These are phyloP conservation scores for Lophium mytilinum DNA, from an alignment of 495 filamentous ascomycete species.

Conservation along the genomic window DNA sequence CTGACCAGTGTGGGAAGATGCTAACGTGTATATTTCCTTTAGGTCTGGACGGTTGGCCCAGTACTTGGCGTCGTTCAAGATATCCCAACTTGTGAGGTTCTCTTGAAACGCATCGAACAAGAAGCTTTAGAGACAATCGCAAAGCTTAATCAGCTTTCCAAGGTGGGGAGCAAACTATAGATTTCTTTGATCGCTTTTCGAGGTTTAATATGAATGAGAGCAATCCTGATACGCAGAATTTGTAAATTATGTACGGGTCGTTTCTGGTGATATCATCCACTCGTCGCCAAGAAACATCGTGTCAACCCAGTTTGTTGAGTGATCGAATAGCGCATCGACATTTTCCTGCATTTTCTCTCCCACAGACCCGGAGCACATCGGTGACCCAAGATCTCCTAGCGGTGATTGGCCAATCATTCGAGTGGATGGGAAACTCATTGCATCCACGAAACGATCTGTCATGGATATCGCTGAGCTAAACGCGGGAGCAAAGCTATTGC, in stretches of 20 bases:
- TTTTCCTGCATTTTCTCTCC: neutral
- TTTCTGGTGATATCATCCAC: neutral
- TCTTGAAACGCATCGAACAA: neutral
- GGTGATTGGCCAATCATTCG: neutral
- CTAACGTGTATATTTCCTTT: neutral
- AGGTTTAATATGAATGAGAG: neutral
- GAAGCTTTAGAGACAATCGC: neutral
- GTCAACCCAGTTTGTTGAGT: neutral
- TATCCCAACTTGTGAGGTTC: constrained; percentile 12
- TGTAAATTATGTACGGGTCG: neutral
- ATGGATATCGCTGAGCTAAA: neutral
- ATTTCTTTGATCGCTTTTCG: neutral
- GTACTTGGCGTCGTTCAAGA: constrained; percentile 64
- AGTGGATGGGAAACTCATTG: neutral
- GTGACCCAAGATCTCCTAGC: neutral
- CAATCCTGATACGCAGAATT: neutral
- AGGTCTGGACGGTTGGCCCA: constrained; percentile 66
- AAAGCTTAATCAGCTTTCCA: neutral
- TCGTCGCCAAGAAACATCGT: neutral
- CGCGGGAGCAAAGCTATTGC: neutral
- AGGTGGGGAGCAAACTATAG: neutral
- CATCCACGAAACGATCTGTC: neutral
- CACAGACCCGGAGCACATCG: neutral
- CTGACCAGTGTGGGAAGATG: neutral
- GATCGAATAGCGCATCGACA: neutral